Percentiles rank a stretch among this genome's conserved stretches.
Evolutionary conservation across 495 filamentous ascomycete genomes (phyloP).

Genomic region (Daldinia concentrica): DNA sequence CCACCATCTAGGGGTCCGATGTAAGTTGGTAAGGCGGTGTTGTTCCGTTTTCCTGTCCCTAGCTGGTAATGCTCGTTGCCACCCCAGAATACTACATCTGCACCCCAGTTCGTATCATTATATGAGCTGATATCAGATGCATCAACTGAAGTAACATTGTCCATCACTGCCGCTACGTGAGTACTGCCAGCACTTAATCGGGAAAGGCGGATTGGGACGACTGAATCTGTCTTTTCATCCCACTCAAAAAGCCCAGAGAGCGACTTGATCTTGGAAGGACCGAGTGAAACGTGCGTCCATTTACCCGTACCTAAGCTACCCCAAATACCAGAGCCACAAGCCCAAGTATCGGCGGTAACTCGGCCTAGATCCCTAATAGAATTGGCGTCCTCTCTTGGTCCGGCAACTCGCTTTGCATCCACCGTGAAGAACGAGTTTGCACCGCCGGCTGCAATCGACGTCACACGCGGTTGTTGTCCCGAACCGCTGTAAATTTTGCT

Average conservation of each 20-base stretch:
- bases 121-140: conserved; percentile 59
- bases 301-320: conserved; percentile 85
- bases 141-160: conserved; percentile 74
- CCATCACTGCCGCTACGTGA: conserved; percentile 81
- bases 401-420: conserved; percentile 69
- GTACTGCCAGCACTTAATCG: conserved; percentile 77
- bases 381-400: conserved; percentile 54
- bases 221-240: conserved; percentile 71
- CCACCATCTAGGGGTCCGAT: conserved; percentile 76
- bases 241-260: conserved; percentile 86
- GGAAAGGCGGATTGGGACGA: conserved; percentile 80
- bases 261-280: conserved; percentile 81
- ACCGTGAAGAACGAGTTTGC: conserved; percentile 85
- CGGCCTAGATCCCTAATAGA: conserved; percentile 51
- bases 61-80: conserved; percentile 94
- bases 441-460: conserved; percentile 83
- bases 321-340: conserved; percentile 84
- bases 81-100: conserved; percentile 91
- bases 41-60: conserved; percentile 88
- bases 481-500: conserved; percentile 74
- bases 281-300: conserved; percentile 87
- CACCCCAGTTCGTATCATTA: conserved; percentile 81
- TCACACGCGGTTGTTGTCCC: conserved; percentile 67
- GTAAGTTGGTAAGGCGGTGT: conserved; percentile 74
- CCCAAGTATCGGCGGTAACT: conserved; percentile 78